Evolutionary conservation across 2,329 filamentous ascomycete genomes (phyloP), one percentile per base, ranked within the genome.

Genomic region (Cladobotryum mycophilum): DNA sequence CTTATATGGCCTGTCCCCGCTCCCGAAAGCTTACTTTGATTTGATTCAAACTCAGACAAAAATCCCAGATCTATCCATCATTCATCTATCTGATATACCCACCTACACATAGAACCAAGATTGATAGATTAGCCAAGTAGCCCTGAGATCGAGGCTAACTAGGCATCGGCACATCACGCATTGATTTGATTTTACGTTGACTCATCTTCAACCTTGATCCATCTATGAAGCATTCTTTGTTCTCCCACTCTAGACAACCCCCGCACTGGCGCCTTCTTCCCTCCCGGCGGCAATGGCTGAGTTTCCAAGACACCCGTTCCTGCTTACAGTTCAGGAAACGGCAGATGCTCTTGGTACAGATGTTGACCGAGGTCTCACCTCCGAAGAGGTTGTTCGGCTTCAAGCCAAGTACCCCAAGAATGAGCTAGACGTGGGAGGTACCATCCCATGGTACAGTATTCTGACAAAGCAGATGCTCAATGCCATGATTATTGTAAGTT

Each of bases 381-480:
- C 78, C 14, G 65, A 70, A 8, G 79, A 86, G 61, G 85, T 86
- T 18, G 65, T 74, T 47, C 67, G 80, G 50, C 72, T 85, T 20
- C 76, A 82, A 50, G 67, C 76, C 18, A 73, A 78, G 53, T 82
- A 85, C 62, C 84, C 85, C 45, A 72, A 68, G 15, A 90, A 90
- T 69, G 84, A 88, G 62, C 74, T 90, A 17, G 81, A 88, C 41
- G 80, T 88, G 17, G 83, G 77, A 17, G 81, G 78, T 25, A 80
- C 79, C 25, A 82, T 90, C 44, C 79, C 78, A 62, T 76, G 83
- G 85, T 74, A 83, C 60, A 90, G 84, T 59, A 88, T 90, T 40
- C 70, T 90, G 43, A 70, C 86, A 52, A 84, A 85, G 59, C 86
- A 90, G 65, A 67, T 89, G 18, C 80, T 83, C 63, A 90, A 90